Evolutionary conservation across 2,329 filamentous ascomycete genomes (phyloP).

Genomic region (Tolypocladium cylindrosporum): DNA sequence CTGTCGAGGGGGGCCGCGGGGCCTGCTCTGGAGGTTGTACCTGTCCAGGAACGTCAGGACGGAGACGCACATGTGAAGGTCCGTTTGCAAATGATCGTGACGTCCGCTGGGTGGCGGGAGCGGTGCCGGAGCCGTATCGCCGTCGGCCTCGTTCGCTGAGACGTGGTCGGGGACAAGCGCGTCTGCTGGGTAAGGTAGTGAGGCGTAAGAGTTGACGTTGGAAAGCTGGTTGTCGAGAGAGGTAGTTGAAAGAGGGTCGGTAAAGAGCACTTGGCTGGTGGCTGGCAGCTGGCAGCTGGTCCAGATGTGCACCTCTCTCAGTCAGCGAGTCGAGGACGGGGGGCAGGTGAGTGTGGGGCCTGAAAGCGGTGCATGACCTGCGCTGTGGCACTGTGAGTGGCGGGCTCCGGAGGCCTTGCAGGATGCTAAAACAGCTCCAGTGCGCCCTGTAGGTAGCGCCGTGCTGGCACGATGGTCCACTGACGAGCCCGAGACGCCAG

Average conservation of each 20-base stretch:
- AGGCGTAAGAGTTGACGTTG: neutral
- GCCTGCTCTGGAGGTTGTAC: constrained; percentile 2
- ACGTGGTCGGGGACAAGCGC: neutral
- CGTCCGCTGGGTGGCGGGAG: neutral
- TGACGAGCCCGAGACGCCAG: neutral
- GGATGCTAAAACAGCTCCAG: neutral
- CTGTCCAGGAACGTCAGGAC: constrained; percentile 1
- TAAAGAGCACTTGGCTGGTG: neutral
- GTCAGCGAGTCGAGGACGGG: neutral
- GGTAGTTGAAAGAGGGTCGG: constrained; percentile 2
- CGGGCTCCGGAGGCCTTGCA: neutral
- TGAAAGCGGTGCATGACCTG: neutral
- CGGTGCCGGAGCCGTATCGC: neutral
- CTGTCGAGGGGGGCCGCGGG: neutral
- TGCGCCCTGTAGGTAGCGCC: neutral
- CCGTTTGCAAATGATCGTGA: neutral
- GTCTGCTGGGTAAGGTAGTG: neutral
- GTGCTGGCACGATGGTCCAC: neutral
- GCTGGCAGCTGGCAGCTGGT: neutral
- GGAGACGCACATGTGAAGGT: constrained; percentile 4
- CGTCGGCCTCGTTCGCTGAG: neutral
- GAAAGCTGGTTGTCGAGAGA: neutral
- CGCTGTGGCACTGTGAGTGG: neutral
- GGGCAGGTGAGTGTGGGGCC: neutral
- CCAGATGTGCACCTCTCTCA: neutral